Conservation (phyloP, 345 rosid genomes). For the Corchorus olitorius region DNA sequence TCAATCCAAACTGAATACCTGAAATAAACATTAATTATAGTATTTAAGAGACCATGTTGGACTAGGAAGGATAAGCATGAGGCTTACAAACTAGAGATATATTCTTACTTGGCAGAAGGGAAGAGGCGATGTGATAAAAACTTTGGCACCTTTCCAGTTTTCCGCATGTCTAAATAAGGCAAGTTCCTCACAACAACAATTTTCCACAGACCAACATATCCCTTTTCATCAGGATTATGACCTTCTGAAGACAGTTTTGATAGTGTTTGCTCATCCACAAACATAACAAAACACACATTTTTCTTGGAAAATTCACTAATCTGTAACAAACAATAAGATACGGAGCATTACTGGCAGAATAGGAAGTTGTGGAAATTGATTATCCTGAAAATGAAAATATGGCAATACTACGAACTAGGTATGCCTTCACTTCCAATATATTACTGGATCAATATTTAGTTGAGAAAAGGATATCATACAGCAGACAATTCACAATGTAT, state of each 20-base stretch:
- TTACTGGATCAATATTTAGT: not conserved
- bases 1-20: conserved; percentile 98
- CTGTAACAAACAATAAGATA: conserved; percentile 44
- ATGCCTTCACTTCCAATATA: not conserved
- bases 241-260: conserved; percentile 73
- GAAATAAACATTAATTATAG: conserved; percentile 19
- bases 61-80: conserved; percentile 14
- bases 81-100: conserved; percentile 29
- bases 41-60: not conserved
- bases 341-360: conserved; percentile 10
- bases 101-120: conserved; percentile 81
- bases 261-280: conserved; percentile 86
- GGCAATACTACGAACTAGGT: not conserved
- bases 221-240: conserved; percentile 66
- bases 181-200: conserved; percentile 71
- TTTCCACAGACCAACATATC: conserved; percentile 85
- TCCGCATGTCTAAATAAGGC: conserved; percentile 80
- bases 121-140: conserved; percentile 90
- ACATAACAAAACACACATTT: conserved; percentile 87
- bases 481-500: not conserved
- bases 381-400: conserved; percentile 2
- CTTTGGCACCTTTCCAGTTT: conserved; percentile 94
- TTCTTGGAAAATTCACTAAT: conserved; percentile 82
- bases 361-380: not conserved
- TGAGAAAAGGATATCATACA: conserved; percentile 7